Conservation (phyloP, 2,329 filamentous ascomycete species). For the Nemania sp. region DNA sequence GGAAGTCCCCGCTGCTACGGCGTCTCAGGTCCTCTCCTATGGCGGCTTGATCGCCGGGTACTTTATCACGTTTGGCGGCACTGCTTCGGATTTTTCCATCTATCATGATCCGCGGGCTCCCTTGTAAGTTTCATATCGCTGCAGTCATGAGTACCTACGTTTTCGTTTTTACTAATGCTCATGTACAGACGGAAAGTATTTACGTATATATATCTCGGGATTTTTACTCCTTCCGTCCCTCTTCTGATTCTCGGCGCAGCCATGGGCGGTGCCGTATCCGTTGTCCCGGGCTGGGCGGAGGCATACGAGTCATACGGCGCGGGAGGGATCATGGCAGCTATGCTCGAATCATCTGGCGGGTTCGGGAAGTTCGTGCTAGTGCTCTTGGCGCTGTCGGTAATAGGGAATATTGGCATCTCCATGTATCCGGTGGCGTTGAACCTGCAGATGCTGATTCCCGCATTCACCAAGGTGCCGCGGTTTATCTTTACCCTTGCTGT, state of each 20-base stretch:
- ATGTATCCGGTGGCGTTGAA: constrained; percentile 48
- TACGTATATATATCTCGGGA: constrained; percentile 56
- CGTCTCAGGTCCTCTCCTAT: constrained; percentile 46
- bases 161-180: not conserved
- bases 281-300: constrained; percentile 30
- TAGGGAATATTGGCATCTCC: constrained; percentile 45
- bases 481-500: constrained; percentile 47
- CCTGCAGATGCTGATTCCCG: constrained; percentile 47
- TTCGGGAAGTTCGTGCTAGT: constrained; percentile 46
- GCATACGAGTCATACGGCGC: constrained; percentile 32
- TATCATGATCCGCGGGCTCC: constrained; percentile 52
- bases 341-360: constrained; percentile 38
- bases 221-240: constrained; percentile 54
- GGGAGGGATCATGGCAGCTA: constrained; percentile 33
- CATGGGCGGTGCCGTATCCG: constrained; percentile 33
- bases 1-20: constrained; percentile 27
- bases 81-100: constrained; percentile 61
- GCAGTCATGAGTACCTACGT: too few relatives aligned
- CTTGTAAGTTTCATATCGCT: constrained; percentile 15
- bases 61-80: constrained; percentile 60
- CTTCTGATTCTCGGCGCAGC: constrained; percentile 49
- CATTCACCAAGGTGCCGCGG: constrained; percentile 47
- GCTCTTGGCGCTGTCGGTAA: constrained; percentile 44
- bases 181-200: constrained; percentile 43
- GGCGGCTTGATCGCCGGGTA: constrained; percentile 55